Base-by-base conservation (phyloP, 75 land plant species). In the Cryptomeria japonica region DNA sequence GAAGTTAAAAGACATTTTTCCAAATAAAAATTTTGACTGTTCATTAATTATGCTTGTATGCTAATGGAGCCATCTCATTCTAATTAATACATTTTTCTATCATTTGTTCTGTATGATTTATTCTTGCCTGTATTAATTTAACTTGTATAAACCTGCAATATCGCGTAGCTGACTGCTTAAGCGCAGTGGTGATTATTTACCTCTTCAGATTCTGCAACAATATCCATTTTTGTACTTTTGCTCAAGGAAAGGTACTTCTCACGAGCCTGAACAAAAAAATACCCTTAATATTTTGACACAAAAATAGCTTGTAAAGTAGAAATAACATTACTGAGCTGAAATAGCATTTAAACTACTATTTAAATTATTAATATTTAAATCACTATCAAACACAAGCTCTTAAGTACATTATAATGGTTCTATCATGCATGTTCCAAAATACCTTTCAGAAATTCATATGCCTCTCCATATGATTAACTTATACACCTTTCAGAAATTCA, bases 241-340 rank as follows among this genome's bases (percentile, higher is more conserved):
- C 93, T 92, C 87, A 98, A 85, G 53, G 99, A 92, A 36, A 97
- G 88, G 88, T 91, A 98, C 88, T 97, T 98, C 80, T 97, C 99
- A 61, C 99, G 95, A 86, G 96, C 97, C 98, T 96, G 93, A 39
- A 87, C 32, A 84, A 86, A 70, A 73, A 56, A 3, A 10, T n/a
- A n/a, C 11, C 84, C n/a, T n/a, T 82, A 44, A 82, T 82, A 19
- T n/a, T 49, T 28, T 28, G 84, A 82, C 41, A 82, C 31, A 51
- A 82, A 46, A 82, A 80, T 28, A 82, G 49, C 34, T 44, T 82
- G 46, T 82, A n/a, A 2, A 82, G 53, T 82, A 37, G 11, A 42
- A 80, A 25, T 15, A 10, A 10, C 0, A 80, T 25, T 1, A 80
- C 28, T 80, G 13, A 19, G 9, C 83, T 44, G n/a, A 19, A 41